Conservation (phyloP, 2,329 filamentous ascomycete species). For the Penicillium thymicola region DNA sequence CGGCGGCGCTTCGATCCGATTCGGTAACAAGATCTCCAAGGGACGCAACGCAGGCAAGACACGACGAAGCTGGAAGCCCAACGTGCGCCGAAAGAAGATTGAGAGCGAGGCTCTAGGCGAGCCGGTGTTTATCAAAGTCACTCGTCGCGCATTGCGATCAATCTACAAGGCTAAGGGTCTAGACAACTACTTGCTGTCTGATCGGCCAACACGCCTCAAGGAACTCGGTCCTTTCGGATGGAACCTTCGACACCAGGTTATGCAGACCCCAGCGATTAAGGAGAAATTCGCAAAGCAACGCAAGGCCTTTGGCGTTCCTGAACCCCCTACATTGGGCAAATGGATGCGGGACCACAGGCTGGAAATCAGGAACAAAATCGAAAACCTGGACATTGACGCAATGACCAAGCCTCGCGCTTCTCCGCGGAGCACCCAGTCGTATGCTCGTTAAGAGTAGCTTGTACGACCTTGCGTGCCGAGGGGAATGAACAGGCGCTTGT, state of each 20-base stretch:
- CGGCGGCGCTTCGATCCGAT: conserved; percentile 45
- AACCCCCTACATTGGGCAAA: conserved; percentile 43
- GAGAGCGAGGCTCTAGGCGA: conserved; percentile 44
- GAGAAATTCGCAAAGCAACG: conserved; percentile 65
- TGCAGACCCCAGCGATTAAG: conserved; percentile 71
- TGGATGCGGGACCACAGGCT: conserved; percentile 39
- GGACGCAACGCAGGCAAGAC: conserved; percentile 50
- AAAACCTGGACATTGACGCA: conserved; percentile 34
- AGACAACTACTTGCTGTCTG: conserved; percentile 84
- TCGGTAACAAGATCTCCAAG: conserved; percentile 51
- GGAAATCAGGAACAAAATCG: conserved; percentile 38
- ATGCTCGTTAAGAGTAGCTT: conserved; percentile 16
- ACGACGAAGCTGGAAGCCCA: conserved; percentile 49
- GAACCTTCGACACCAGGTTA: conserved; percentile 82
- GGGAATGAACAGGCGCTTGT: conserved; percentile 3
- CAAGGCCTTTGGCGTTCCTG: conserved; percentile 61
- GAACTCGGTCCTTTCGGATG: conserved; percentile 88
- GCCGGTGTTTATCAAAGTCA: conserved; percentile 46
- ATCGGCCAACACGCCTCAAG: conserved; percentile 72
- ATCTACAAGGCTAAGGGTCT: conserved; percentile 85
- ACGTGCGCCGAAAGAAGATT: conserved; percentile 48
- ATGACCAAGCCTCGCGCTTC: conserved; percentile 31
- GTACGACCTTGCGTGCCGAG: not conserved
- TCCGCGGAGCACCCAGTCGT: not conserved
- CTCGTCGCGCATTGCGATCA: conserved; percentile 46